Evolutionary conservation across 371 early-diverging fungal genomes (phyloP).

Genomic region (Fennellomyces sp.): DNA sequence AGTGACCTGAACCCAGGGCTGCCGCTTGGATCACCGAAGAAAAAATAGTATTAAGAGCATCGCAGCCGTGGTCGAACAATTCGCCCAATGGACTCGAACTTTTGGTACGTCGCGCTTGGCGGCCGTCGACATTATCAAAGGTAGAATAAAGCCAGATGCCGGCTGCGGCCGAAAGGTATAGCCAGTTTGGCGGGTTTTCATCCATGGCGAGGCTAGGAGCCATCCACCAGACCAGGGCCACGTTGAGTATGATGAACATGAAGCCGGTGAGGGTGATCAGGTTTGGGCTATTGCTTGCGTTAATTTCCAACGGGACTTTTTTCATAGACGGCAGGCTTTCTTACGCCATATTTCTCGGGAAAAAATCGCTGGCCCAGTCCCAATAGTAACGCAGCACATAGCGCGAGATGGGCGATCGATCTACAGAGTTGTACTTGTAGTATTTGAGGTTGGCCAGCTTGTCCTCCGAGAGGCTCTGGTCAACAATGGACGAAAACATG

Average conservation of each 20-base stretch:
- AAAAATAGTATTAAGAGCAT: constrained; percentile 90
- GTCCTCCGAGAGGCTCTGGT: constrained; percentile 50
- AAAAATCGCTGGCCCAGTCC: constrained; percentile 84
- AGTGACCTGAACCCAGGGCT: constrained; percentile 82
- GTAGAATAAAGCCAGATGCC: constrained; percentile 96
- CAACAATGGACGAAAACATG: neutral
- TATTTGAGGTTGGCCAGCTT: constrained; percentile 73
- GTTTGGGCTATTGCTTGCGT: constrained; percentile 86
- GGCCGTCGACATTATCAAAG: constrained; percentile 98
- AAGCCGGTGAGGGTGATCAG: constrained; percentile 95
- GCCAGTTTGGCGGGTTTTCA: constrained; percentile 74
- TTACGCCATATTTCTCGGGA: constrained; percentile 95
- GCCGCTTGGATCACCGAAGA: constrained; percentile 84
- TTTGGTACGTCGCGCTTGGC: constrained; percentile 95
- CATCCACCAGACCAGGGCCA: constrained; percentile 68
- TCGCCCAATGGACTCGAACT: constrained; percentile 94
- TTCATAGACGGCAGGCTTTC: constrained; percentile 16
- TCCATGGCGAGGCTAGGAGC: constrained; percentile 74
- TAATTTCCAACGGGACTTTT: too few species aligned
- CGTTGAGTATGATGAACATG: constrained; percentile 80
- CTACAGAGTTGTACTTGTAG: constrained; percentile 83
- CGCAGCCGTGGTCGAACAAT: constrained; percentile 91
- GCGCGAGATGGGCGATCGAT: constrained; percentile 84
- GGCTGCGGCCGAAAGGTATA: constrained; percentile 80
- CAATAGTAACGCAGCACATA: constrained; percentile 88